phyloP scores from a whole-genome alignment of 2,329 filamentous ascomycete species.

The Xylariaceae sp. region DNA sequence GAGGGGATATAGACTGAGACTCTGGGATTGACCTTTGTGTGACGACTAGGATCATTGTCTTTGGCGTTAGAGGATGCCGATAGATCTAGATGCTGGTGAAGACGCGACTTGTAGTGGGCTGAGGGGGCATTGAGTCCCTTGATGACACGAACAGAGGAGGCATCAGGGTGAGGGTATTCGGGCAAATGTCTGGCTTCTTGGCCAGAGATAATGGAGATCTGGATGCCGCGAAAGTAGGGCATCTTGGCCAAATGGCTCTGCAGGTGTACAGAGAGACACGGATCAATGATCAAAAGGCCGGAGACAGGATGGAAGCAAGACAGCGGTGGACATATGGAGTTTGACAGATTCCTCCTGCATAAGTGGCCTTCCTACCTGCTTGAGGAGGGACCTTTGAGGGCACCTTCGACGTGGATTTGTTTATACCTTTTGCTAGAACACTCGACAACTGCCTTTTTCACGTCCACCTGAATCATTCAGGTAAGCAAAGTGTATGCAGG shows the following conservation, averaged over 20 bases:
- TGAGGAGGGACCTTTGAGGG: too few relatives aligned
- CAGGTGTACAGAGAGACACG: too few relatives aligned
- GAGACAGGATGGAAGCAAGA: too few relatives aligned
- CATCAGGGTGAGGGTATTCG: slow-evolving; percentile 53
- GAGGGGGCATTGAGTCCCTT: slow-evolving; percentile 9
- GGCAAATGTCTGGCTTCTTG: slow-evolving; percentile 35
- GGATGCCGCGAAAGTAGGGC: slow-evolving; percentile 46
- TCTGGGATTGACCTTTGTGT: slow-evolving; percentile 34
- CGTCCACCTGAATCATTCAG: too few relatives aligned
- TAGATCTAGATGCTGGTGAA: slow-evolving; percentile 4
- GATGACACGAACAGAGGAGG: slow-evolving; percentile 36
- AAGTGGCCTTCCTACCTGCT: too few relatives aligned
- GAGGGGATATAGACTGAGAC: slow-evolving; percentile 56
- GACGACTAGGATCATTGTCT: slow-evolving; percentile 22
- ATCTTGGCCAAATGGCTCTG: slow-evolving; percentile 30
- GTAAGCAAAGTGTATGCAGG: too few relatives aligned
- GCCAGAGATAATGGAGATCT: slow-evolving; percentile 39
- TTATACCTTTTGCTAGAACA: too few relatives aligned
- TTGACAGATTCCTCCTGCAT: too few relatives aligned
- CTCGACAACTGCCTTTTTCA: too few relatives aligned
- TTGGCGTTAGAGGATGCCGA: slow-evolving; percentile 19
- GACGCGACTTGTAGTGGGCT: slow-evolving; percentile 1
- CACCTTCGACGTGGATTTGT: too few relatives aligned
- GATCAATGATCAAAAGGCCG: too few relatives aligned
- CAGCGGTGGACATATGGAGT: too few relatives aligned